These are phyloP conservation scores for Polychaeton citri DNA, from an alignment of 2,329 filamentous ascomycete species.

Conservation along the genomic window DNA sequence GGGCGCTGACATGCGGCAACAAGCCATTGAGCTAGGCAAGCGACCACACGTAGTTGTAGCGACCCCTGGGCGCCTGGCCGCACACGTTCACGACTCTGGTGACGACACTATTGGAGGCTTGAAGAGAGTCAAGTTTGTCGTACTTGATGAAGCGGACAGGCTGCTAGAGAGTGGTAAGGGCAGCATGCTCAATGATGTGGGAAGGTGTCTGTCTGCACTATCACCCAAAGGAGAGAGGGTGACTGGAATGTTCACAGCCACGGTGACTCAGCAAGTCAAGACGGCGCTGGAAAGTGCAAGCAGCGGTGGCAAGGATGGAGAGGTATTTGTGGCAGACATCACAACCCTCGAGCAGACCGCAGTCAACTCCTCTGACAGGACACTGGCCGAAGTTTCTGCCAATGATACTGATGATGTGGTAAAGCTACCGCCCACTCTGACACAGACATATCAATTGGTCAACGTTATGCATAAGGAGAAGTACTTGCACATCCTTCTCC, in stretches of 20 bases:
- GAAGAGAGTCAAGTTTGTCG: slow-evolving; percentile 65
- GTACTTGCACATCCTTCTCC: slow-evolving; percentile 80
- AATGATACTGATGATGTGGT: slow-evolving; percentile 66
- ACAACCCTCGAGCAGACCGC: slow-evolving; percentile 54
- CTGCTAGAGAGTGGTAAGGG: slow-evolving; percentile 63
- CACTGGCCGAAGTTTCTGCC: background rate
- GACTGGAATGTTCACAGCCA: slow-evolving; percentile 91
- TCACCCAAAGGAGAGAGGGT: slow-evolving; percentile 70
- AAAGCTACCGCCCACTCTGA: slow-evolving; percentile 74
- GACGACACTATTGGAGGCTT: slow-evolving; percentile 80
- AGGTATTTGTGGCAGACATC: slow-evolving; percentile 81
- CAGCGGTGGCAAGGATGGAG: slow-evolving; percentile 52
- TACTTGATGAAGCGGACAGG: slow-evolving; percentile 91
- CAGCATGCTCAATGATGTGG: slow-evolving; percentile 88
- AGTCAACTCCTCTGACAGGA: background rate
- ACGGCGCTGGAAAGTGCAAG: slow-evolving; percentile 58
- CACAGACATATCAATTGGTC: slow-evolving; percentile 75
- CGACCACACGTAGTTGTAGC: slow-evolving; percentile 88
- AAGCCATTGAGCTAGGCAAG: slow-evolving; percentile 70
- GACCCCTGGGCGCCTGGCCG: slow-evolving; percentile 81
- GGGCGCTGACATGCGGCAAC: slow-evolving; percentile 79
- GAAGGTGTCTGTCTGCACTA: slow-evolving; percentile 71
- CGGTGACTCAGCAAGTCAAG: slow-evolving; percentile 81
- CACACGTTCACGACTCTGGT: slow-evolving; percentile 84
- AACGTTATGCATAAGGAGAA: slow-evolving; percentile 89